Conservation (phyloP, 176 grass and related monocot genomes). For the Paspalum vaginatum region DNA sequence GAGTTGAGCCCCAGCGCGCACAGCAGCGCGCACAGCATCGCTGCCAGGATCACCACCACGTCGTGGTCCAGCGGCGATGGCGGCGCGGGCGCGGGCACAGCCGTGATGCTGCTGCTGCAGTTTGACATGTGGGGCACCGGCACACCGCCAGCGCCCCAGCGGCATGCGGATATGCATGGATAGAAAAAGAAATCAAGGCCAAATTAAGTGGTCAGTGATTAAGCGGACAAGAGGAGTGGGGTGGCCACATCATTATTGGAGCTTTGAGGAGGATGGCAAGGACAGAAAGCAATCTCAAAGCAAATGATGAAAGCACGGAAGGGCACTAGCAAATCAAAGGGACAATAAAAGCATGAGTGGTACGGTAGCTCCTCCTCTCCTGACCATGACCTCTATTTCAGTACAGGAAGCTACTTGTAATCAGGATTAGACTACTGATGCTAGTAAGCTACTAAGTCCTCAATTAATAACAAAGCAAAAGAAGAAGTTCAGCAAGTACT, state of each 20-base stretch:
- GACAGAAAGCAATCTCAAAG: background rate
- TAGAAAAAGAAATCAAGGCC: background rate
- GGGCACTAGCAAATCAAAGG: background rate
- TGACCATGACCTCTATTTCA: background rate
- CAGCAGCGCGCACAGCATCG: slow-evolving; percentile 81
- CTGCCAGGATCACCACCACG: slow-evolving; percentile 76
- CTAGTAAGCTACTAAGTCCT: background rate
- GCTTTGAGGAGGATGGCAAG: background rate
- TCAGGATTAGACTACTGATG: background rate
- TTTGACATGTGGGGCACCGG: slow-evolving; percentile 23
- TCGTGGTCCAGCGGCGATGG: slow-evolving; percentile 60
- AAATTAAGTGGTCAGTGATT: background rate
- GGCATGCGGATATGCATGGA: background rate
- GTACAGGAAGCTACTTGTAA: background rate
- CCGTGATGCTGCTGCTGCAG: background rate
- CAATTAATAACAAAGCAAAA: background rate
- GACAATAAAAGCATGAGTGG: background rate
- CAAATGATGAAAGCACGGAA: background rate
- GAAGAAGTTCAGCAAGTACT: background rate
- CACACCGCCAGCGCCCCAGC: background rate
- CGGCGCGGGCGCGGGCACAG: slow-evolving; percentile 19
- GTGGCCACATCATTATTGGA: background rate
- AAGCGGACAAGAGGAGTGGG: background rate
- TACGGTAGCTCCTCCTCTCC: background rate
- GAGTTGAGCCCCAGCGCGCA: slow-evolving; percentile 78